phyloP scores from a whole-genome alignment of 83 land plant species.

The Picea abies region DNA sequence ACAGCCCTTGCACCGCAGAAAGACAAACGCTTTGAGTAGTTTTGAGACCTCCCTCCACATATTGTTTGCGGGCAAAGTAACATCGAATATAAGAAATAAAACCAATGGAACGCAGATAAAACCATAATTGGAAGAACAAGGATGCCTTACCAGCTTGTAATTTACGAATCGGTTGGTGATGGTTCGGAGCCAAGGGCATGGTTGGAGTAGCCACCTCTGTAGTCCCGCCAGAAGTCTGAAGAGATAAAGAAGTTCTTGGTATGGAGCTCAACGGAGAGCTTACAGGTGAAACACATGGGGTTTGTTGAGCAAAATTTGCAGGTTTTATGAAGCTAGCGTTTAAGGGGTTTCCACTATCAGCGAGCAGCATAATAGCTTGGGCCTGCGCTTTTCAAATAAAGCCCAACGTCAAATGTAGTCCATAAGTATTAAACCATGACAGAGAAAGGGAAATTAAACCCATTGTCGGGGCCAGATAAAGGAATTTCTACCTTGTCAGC shows the following conservation, averaged over 20 bases:
- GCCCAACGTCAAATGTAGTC: no score
- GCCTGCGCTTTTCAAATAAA: slow-evolving; percentile 18
- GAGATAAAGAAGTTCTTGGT: background rate
- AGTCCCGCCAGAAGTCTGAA: no score
- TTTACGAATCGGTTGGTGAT: background rate
- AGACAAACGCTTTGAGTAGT: background rate
- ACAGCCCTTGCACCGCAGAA: background rate
- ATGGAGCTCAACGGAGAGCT: background rate
- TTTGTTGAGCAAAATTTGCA: slow-evolving; percentile 1
- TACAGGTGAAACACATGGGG: background rate
- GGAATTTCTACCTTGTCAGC: slow-evolving; percentile 24
- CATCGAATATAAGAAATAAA: background rate
- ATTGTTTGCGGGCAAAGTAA: background rate
- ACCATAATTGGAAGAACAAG: background rate
- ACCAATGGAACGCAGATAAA: background rate
- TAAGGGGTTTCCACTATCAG: slow-evolving; percentile 29
- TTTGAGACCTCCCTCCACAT: background rate
- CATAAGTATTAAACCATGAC: no score
- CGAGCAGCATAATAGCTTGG: slow-evolving; percentile 32
- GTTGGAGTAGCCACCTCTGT: background rate
- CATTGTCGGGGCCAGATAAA: background rate
- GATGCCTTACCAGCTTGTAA: slow-evolving; percentile 8
- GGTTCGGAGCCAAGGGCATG: background rate
- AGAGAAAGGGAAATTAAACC: background rate
- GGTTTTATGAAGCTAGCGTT: slow-evolving; percentile 15